Percentiles rank a stretch among this genome's conserved stretches.
Evolutionary conservation across 2,329 filamentous ascomycete species (phyloP).

Genomic region (Amauroascus niger): DNA sequence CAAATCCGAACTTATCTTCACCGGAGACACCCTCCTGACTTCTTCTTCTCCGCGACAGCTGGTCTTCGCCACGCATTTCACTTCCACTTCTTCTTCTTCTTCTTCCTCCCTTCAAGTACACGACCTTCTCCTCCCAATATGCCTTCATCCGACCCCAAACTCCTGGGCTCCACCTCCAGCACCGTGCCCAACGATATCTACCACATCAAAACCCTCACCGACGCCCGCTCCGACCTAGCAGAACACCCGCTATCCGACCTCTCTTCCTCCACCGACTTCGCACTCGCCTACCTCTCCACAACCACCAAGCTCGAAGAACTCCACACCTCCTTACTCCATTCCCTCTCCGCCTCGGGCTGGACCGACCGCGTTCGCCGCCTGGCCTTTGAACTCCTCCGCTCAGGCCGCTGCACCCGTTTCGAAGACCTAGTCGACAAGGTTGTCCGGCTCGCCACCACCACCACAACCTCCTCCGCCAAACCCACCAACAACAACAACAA

Average conservation of each 20-base stretch:
- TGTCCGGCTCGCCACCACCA: constrained; percentile 37
- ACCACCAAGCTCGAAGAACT: constrained; percentile 47
- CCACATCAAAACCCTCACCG: constrained; percentile 28
- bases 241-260: constrained; percentile 21
- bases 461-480: constrained; percentile 21
- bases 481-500: constrained; percentile 10
- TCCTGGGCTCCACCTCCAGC: not conserved
- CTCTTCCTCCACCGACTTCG: constrained; percentile 33
- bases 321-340: constrained; percentile 45
- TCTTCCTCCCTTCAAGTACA: no score
- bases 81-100: not conserved
- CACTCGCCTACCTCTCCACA: constrained; percentile 39
- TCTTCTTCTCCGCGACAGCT: constrained; percentile 2
- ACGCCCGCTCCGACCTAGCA: constrained; percentile 31
- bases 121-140: not conserved
- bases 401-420: constrained; percentile 48
- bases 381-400: constrained; percentile 48
- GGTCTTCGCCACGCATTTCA: constrained; percentile 4
- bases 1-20: not conserved
- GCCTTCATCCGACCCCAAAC: constrained; percentile 1
- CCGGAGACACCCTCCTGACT: not conserved
- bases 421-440: constrained; percentile 48
- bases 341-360: constrained; percentile 51
- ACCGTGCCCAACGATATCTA: constrained; percentile 7
- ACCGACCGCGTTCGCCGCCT: constrained; percentile 47